Conservation (phyloP, 1,284 basidiomycete species). For the Cutaneotrichosporon arboriforme region DNA sequence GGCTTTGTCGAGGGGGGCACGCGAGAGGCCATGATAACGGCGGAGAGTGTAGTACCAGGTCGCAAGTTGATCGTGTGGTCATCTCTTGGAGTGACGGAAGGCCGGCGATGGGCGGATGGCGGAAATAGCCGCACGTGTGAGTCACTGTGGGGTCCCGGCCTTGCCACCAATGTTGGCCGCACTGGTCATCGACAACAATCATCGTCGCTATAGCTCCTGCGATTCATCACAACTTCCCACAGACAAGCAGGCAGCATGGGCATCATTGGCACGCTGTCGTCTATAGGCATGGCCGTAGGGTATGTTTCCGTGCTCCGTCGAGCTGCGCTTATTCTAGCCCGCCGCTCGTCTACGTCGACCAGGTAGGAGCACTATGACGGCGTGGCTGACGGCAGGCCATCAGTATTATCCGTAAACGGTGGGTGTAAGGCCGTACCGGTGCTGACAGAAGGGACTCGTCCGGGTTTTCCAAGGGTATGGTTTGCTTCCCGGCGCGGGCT, state of each 20-base stretch:
- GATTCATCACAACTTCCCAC: background rate
- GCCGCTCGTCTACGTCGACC: constrained; percentile 50
- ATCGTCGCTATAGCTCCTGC: background rate
- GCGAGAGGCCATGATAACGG: constrained; percentile 35
- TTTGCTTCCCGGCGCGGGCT: background rate
- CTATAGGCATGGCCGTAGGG: constrained; percentile 48
- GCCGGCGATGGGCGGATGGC: background rate
- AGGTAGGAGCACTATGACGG: constrained; percentile 30
- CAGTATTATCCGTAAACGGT: constrained; percentile 51
- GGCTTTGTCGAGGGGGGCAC: constrained; percentile 42
- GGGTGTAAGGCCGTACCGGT: constrained; percentile 11
- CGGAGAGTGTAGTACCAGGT: no score
- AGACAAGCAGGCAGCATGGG: background rate
- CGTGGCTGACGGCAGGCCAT: constrained; percentile 33
- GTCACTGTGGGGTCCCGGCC: background rate
- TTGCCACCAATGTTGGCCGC: no score
- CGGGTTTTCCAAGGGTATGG: constrained; percentile 44
- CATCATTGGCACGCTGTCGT: constrained; percentile 36
- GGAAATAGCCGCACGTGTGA: background rate
- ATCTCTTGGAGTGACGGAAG: background rate
- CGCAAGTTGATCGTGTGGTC: background rate
- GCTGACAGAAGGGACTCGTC: constrained; percentile 42
- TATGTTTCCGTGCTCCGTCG: constrained; percentile 14
- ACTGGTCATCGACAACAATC: no score
- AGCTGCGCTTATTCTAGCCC: constrained; percentile 35